Evolutionary conservation across 129 eudicot species (phyloP), one percentile per base, ranked within the genome.

Genomic region (Centrapalus pauciflorus): DNA sequence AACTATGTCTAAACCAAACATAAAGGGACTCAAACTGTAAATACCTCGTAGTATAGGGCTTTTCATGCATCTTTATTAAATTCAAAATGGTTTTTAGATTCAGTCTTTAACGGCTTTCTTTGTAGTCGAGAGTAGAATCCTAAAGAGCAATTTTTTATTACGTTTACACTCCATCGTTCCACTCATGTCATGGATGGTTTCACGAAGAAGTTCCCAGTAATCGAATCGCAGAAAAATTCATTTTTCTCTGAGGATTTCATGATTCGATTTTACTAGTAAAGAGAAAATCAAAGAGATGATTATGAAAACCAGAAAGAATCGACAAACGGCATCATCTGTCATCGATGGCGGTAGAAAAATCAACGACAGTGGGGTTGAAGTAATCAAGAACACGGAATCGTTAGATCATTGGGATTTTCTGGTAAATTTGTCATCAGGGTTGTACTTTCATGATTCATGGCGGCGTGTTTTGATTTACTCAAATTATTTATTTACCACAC

Each of bases 321-420:
- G 16, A 14, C 33, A 20, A 14, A n/a, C 61, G 52, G 40, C 69
- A 11, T 50, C 63, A 23, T 72, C 68, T 14, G 29, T 38, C 50
- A 9, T 64, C 28, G 20, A 23, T 37, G 34, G 51, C 63, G 26
- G 48, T 67, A 5, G 48, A 67, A 52, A 28, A 59, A n/a, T 2
- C 33, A 56, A 16, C 29, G 12, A 37, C 5, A 37, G 27, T 40
- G 69, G 58, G 56, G 72, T 50, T 37, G 66, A 61, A 52, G 74
- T 11, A 35, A 27, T 59, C 8, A 43, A 69, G 11, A 35, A 33
- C 58, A 45, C 32, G 7, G 56, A 76, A 41, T 24, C 72, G 24
- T 56, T 64, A 14, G 68, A 80, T 40, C 83, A 80, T 26, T 80
- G 90, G 90, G 63, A 46, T n/a, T 76, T 83, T 77, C 82, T 84